phyloP scores from a whole-genome alignment of 495 filamentous ascomycete genomes.

The Aspergillus ellipticus region DNA sequence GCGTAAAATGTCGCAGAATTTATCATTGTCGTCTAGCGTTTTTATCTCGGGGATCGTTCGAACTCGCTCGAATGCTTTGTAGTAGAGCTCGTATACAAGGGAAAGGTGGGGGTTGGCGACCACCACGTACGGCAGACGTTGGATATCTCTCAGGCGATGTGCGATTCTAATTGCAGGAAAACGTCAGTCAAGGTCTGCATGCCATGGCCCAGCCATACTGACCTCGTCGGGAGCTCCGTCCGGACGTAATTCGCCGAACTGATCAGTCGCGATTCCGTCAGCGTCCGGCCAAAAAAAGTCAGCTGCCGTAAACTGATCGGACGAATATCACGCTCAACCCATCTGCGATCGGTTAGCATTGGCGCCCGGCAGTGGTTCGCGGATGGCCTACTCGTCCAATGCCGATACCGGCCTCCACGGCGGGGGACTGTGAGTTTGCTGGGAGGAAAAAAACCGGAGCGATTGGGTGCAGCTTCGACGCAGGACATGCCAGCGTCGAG shows the following conservation, averaged over 20 bases:
- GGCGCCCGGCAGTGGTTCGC: conserved; percentile 8
- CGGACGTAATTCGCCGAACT: conserved; percentile 97
- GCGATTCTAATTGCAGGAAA: conserved; percentile 56
- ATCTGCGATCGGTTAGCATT: conserved; percentile 48
- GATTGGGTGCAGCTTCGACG: conserved; percentile 17
- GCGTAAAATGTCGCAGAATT: conserved; percentile 76
- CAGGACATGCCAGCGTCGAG: conserved; percentile 28
- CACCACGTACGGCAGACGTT: conserved; percentile 92
- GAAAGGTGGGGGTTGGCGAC: conserved; percentile 92
- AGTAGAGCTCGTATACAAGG: conserved; percentile 95
- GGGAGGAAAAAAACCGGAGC: conserved; percentile 24
- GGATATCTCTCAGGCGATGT: conserved; percentile 95
- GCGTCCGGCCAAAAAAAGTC: conserved; percentile 87
- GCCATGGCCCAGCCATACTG: conserved; percentile 11
- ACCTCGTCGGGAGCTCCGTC: conserved; percentile 89
- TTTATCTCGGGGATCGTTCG: conserved; percentile 79
- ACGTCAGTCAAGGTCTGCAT: neutral
- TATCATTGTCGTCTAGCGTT: conserved; percentile 85
- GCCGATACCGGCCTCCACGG: conserved; percentile 78
- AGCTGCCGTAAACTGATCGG: conserved; percentile 88
- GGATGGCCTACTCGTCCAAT: conserved; percentile 73
- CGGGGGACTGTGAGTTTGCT: conserved; percentile 37
- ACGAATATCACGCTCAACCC: conserved; percentile 77
- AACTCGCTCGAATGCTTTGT: conserved; percentile 87
- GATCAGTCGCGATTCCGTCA: conserved; percentile 85